phyloP scores from a whole-genome alignment of 768 basidiomycete genomes.

The Lactifluus echinatus region DNA sequence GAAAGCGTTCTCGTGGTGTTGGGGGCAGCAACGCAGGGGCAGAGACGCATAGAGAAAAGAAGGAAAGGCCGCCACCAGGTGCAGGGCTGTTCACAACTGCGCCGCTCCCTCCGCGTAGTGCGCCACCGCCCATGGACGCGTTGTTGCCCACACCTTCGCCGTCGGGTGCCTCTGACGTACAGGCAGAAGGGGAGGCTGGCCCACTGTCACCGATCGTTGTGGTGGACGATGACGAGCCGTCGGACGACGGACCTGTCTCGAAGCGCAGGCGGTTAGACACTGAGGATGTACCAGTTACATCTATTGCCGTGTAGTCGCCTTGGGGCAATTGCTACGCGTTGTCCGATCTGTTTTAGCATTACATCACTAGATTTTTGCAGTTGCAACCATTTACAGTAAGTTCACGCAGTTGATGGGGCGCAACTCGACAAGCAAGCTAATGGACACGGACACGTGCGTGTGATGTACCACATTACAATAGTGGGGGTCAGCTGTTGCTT shows the following conservation, averaged over 20 bases:
- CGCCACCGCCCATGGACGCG: conserved; percentile 16
- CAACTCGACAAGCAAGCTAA: conserved; percentile 3
- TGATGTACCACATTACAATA: background rate
- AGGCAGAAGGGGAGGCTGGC: conserved; percentile 25
- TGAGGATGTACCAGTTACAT: conserved; percentile 1
- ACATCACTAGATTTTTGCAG: conserved; percentile 15
- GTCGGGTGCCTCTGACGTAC: conserved; percentile 5
- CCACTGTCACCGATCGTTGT: conserved; percentile 49
- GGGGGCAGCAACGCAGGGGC: conserved; percentile 5
- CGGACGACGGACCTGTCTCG: conserved; percentile 39
- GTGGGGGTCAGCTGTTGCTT: background rate
- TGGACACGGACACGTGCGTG: conserved; percentile 1
- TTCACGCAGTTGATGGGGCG: background rate
- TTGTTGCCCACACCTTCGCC: conserved; percentile 30
- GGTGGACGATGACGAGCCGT: conserved; percentile 47
- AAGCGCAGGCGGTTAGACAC: conserved; percentile 43
- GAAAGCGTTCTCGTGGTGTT: conserved; percentile 18
- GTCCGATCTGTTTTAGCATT: background rate
- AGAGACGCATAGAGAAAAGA: background rate
- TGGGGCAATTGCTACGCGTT: background rate
- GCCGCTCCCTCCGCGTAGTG: conserved; percentile 9
- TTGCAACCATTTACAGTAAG: background rate
- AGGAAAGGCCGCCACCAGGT: conserved; percentile 5
- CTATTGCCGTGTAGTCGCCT: conserved; percentile 7
- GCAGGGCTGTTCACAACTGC: conserved; percentile 15